Conservation (phyloP, 2,329 filamentous ascomycete species). For the Alternaria tenuissima region DNA sequence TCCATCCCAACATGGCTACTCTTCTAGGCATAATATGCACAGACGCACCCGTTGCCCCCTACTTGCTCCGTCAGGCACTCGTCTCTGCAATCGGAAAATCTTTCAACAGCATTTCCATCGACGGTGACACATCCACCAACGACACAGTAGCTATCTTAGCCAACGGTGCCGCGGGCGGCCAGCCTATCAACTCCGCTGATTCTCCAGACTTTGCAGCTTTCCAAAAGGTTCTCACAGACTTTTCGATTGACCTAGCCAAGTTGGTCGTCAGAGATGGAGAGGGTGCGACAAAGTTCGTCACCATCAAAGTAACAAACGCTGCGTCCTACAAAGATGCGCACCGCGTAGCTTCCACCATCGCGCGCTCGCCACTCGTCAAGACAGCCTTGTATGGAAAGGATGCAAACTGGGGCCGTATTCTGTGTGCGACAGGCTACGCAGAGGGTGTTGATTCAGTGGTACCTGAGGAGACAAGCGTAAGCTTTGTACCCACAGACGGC, state of each 20-base stretch:
- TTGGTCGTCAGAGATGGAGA: slow-evolving; percentile 96
- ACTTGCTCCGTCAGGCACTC: slow-evolving; percentile 73
- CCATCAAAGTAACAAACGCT: slow-evolving; percentile 81
- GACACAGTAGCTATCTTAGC: slow-evolving; percentile 95
- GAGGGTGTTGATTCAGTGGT: slow-evolving; percentile 70
- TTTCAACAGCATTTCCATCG: slow-evolving; percentile 97
- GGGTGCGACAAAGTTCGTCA: slow-evolving; percentile 97
- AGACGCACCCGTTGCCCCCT: slow-evolving; percentile 79
- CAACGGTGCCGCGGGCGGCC: slow-evolving; percentile 87
- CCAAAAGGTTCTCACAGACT: slow-evolving; percentile 73
- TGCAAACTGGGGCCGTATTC: slow-evolving; percentile 97
- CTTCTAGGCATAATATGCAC: slow-evolving; percentile 91
- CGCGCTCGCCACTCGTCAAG: slow-evolving; percentile 92
- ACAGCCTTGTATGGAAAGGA: slow-evolving; percentile 96
- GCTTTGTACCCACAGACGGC: slow-evolving; percentile 80
- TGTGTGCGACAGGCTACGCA: slow-evolving; percentile 90
- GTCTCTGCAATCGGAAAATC: slow-evolving; percentile 78
- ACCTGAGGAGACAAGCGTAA: slow-evolving; percentile 77
- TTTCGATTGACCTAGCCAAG: slow-evolving; percentile 85
- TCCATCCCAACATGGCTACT: slow-evolving; percentile 98
- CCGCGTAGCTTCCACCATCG: slow-evolving; percentile 85
- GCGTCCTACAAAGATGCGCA: slow-evolving; percentile 74
- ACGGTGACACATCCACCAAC: slow-evolving; percentile 97
- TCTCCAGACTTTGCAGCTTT: slow-evolving; percentile 75
- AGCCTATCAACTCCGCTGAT: slow-evolving; percentile 64